These are phyloP conservation scores for Hanseniaspora valbyensis DNA, from an alignment of 805 yeast species.

Conservation along the genomic window DNA sequence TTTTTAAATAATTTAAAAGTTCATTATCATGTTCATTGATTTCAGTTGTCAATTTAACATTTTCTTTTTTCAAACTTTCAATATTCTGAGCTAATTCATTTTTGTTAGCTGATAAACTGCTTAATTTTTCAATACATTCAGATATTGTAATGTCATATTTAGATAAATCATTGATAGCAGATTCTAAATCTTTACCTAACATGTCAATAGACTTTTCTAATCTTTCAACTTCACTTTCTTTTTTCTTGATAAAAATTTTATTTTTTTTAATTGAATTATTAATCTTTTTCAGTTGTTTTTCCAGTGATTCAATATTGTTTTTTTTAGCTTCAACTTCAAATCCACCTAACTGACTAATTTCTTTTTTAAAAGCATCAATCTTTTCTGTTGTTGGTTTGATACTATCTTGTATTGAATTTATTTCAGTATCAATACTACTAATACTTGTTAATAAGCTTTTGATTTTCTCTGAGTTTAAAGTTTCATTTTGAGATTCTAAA, in stretches of 20 bases:
- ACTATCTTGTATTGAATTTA: slow-evolving; percentile 34
- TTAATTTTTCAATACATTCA: slow-evolving; percentile 7
- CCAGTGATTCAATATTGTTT: slow-evolving; percentile 66
- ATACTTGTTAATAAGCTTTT: slow-evolving; percentile 18
- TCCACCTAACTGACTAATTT: slow-evolving; percentile 88
- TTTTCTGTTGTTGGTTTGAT: slow-evolving; percentile 39
- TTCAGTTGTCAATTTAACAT: not conserved
- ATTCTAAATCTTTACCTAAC: slow-evolving; percentile 33
- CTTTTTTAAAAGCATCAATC: slow-evolving; percentile 54
- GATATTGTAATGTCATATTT: not conserved
- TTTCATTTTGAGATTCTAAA: slow-evolving; percentile 32
- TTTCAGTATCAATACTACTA: slow-evolving; percentile 29
- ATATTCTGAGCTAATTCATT: not conserved
- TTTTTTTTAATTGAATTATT: slow-evolving; percentile 48
- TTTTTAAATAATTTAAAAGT: not conserved
- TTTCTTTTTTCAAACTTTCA: not conserved
- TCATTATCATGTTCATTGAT: not conserved
- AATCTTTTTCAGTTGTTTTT: slow-evolving; percentile 52
- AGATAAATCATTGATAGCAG: slow-evolving; percentile 40
- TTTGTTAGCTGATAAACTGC: slow-evolving; percentile 26
- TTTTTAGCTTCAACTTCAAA: slow-evolving; percentile 66
- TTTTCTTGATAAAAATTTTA: slow-evolving; percentile 45
- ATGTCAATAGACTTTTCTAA: slow-evolving; percentile 22
- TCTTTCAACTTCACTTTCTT: slow-evolving; percentile 53
- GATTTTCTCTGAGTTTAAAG: slow-evolving; percentile 13